phyloP scores from a whole-genome alignment of 2,329 filamentous ascomycete genomes.

The Cladobotryum protrusum region DNA sequence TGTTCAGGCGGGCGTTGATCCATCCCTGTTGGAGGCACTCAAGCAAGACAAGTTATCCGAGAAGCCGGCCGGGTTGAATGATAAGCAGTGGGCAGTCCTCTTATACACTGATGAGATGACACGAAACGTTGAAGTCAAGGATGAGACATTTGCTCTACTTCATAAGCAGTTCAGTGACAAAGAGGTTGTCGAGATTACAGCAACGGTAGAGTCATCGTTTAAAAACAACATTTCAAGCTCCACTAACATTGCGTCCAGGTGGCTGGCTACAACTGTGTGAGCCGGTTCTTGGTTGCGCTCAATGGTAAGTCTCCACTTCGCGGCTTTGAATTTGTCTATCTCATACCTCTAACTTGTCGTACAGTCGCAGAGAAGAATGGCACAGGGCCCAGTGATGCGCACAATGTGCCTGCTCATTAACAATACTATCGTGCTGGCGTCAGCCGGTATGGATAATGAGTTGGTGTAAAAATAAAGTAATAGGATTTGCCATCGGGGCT shows the following conservation, averaged over 20 bases:
- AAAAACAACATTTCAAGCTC: not conserved
- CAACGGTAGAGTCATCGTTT: constrained; percentile 48
- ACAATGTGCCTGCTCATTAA: constrained; percentile 27
- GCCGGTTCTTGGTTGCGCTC: constrained; percentile 73
- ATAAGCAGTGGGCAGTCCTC: constrained; percentile 62
- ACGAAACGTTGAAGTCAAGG: constrained; percentile 59
- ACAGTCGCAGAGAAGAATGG: constrained; percentile 53
- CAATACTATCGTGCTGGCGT: not conserved
- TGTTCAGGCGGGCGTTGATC: constrained; percentile 49
- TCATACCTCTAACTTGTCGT: constrained; percentile 12
- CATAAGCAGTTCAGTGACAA: constrained; percentile 57
- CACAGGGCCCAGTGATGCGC: constrained; percentile 38
- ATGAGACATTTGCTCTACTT: constrained; percentile 60
- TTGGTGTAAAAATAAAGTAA: not conserved
- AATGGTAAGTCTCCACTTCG: constrained; percentile 50
- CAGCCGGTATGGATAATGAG: not conserved
- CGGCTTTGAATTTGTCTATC: constrained; percentile 9
- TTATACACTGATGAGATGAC: constrained; percentile 82
- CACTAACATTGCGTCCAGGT: constrained; percentile 29
- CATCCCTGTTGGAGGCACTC: constrained; percentile 42
- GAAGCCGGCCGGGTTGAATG: constrained; percentile 39
- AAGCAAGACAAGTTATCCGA: constrained; percentile 27
- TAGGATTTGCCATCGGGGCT: not conserved
- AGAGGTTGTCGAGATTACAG: constrained; percentile 75
- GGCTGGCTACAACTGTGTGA: constrained; percentile 80